Evolutionary conservation across 805 yeast genomes (phyloP), one percentile per base, ranked within the genome.

Genomic region (Saccharomycopsis fodiens): DNA sequence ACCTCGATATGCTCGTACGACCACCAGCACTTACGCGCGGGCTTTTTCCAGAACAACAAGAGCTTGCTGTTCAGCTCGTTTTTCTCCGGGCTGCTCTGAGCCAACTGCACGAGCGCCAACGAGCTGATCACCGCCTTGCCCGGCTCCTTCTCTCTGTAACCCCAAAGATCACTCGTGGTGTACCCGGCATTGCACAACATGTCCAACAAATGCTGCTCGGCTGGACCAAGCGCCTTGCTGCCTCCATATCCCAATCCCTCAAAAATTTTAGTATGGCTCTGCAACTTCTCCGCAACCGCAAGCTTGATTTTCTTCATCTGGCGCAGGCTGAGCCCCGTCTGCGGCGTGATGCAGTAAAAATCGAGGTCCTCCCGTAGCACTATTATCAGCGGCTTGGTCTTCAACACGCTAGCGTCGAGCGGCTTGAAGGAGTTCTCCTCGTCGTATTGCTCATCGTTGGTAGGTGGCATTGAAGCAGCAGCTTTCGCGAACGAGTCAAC

Each of bases 21-120:
- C 98, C 98, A 93, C 98, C 98, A 93, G 66, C 98, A 93, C 60
- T 93, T 93, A 59, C 97, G 75, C 2, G 98, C 98, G 1, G 98
- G 98, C 60, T 93, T 93, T 52, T 95, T 75, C 97, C 98, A 93
- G 59, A 93, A 93, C 43, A 93, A 66, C 31, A 93, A 69, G 42
- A 93, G 71, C 62, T 93, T 93, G 54, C 63, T 59, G 34, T 50
- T 50, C 13, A 42, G 27, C 13, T 50, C 50, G 25, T 23, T 46
- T 13, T 8, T 20, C 51, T 57, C 58, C 19, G 15, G 22, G 19
- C 55, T 59, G 5, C 60, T 63, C 29, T 65, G 64, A 47, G 64
- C 68, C 46, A 80, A 65, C 43, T 82, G 75, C 21, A 82, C 83
- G 58, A 86, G 72, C 60, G 86, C 82, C 55, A 93, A 68, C 8